These are phyloP conservation scores for Saccharum hybrid DNA, from an alignment of 202 grass and related monocot genomes.

Conservation along the genomic window DNA sequence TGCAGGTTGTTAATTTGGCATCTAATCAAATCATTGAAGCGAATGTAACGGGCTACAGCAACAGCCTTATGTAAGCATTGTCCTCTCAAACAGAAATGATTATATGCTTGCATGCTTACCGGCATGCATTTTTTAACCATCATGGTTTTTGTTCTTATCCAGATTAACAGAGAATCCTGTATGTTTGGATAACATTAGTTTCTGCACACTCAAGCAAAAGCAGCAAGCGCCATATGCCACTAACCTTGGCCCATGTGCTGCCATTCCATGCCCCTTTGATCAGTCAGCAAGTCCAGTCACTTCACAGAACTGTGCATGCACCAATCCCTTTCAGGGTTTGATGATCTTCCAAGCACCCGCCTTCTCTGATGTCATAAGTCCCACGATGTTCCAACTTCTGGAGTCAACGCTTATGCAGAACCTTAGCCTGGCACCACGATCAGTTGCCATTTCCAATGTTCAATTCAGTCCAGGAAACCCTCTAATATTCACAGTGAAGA, in stretches of 20 bases:
- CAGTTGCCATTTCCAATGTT: constrained; percentile 59
- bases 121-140: constrained; percentile 26
- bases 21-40: constrained; percentile 42
- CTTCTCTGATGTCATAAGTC: constrained; percentile 55
- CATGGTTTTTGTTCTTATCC: constrained; percentile 15
- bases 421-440: constrained; percentile 46
- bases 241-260: constrained; percentile 47
- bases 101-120: constrained; percentile 2
- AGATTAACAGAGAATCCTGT: constrained; percentile 66
- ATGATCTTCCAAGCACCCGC: constrained; percentile 61
- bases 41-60: constrained; percentile 35
- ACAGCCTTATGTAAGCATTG: constrained; percentile 56
- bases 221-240: constrained; percentile 53
- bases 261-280: constrained; percentile 43
- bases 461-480: constrained; percentile 48
- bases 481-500: constrained; percentile 42
- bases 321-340: constrained; percentile 56
- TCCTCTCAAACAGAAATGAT: constrained; percentile 3
- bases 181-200: constrained; percentile 36
- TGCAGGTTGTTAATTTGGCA: constrained; percentile 62
- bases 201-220: constrained; percentile 48
- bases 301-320: constrained; percentile 57
- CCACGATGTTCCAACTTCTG: constrained; percentile 46
- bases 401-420: constrained; percentile 46
- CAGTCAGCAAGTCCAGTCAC: constrained; percentile 56